phyloP scores from a whole-genome alignment of 306 rosid species.

The Cucurbita moschata region DNA sequence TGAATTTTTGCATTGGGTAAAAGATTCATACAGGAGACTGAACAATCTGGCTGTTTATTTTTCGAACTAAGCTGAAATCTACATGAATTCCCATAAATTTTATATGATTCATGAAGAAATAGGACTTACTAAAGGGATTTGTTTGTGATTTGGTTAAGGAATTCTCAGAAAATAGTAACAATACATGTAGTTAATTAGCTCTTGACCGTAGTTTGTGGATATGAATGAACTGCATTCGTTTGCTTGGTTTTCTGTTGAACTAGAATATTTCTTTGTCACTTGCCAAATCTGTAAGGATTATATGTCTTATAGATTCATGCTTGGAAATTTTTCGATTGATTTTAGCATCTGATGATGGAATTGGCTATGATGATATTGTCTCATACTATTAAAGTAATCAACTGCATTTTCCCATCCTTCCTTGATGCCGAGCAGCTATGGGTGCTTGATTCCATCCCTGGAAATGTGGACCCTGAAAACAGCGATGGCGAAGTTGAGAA shows the following conservation, averaged over 20 bases:
- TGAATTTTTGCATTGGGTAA: not conserved
- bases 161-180: not conserved
- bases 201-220: not conserved
- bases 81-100: not conserved
- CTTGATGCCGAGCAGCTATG: constrained; percentile 73
- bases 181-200: not conserved
- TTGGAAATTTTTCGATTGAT: not conserved
- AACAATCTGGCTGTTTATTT: not conserved
- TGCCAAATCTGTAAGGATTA: not conserved
- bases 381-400: not conserved
- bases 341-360: too few species aligned
- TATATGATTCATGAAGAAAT: not conserved
- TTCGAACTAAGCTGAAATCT: not conserved
- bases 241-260: not conserved
- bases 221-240: not conserved
- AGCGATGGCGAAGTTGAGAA: constrained; percentile 58
- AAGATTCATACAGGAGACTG: not conserved
- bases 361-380: too few species aligned
- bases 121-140: not conserved
- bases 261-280: not conserved
- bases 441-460: constrained; percentile 85
- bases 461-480: constrained; percentile 38
- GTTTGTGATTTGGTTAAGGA: not conserved
- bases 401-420: not conserved
- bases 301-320: not conserved